Conservation (phyloP, 164 flowering plant species). For the Vitis cinerea region DNA sequence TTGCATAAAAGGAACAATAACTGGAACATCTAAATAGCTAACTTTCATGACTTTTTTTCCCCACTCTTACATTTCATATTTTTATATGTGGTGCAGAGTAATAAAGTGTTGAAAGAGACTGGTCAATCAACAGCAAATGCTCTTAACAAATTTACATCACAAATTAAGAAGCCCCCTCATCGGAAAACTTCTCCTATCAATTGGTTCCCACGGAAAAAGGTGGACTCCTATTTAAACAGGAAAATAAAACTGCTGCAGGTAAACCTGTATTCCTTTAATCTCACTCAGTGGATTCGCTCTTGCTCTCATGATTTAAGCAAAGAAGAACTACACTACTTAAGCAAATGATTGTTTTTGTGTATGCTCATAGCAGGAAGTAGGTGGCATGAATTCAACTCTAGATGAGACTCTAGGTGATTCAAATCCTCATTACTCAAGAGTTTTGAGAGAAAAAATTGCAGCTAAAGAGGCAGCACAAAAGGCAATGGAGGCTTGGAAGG, state of each 20-base stretch:
- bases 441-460: slow-evolving; percentile 84
- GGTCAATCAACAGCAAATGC: slow-evolving; percentile 43
- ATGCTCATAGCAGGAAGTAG: slow-evolving; percentile 60
- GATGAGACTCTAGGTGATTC: slow-evolving; percentile 87
- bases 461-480: slow-evolving; percentile 76
- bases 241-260: slow-evolving; percentile 88
- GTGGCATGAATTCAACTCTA: slow-evolving; percentile 85
- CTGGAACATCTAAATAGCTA: too few relatives aligned
- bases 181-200: slow-evolving; percentile 74
- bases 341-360: background rate
- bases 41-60: background rate
- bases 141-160: slow-evolving; percentile 62
- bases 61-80: background rate
- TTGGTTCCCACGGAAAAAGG: slow-evolving; percentile 91
- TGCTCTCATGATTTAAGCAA: background rate
- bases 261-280: background rate
- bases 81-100: slow-evolving; percentile 38
- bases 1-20: background rate
- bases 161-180: slow-evolving; percentile 69
- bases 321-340: background rate
- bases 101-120: slow-evolving; percentile 39
- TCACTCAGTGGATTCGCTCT: too few relatives aligned
- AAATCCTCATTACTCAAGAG: slow-evolving; percentile 84
- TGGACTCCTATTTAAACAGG: slow-evolving; percentile 78
- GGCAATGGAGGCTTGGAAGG: slow-evolving; percentile 90